These are phyloP conservation scores for Phytophthora syringae DNA, from an alignment of 352 stramenopile genomes.

Conservation along the genomic window DNA sequence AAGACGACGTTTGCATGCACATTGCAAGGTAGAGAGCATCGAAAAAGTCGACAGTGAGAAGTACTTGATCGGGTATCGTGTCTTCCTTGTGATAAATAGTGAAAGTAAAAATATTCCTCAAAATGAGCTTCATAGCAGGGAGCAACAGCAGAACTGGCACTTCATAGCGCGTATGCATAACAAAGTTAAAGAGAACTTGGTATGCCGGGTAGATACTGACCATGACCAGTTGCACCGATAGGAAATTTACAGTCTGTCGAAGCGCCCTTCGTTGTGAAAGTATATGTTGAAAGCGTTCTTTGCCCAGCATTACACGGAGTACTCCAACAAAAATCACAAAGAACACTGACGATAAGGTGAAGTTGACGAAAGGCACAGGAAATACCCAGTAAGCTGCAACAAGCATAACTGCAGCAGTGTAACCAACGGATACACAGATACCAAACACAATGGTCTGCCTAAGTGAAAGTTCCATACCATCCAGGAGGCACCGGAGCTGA, in stretches of 20 bases:
- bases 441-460: background rate
- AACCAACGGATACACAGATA: background rate
- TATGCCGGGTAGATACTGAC: constrained; percentile 16
- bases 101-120: constrained; percentile 17
- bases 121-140: constrained; percentile 6
- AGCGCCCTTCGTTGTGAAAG: constrained; percentile 8
- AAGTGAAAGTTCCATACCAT: constrained; percentile 1
- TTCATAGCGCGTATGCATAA: constrained; percentile 3
- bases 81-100: constrained; percentile 16
- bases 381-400: constrained; percentile 9
- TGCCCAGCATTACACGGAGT: background rate
- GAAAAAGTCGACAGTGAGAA: constrained; percentile 19
- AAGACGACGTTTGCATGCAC: constrained; percentile 10
- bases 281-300: background rate
- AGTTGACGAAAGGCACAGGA: constrained; percentile 9
- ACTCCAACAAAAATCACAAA: background rate
- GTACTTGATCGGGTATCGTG: constrained; percentile 18
- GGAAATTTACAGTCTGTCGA: constrained; percentile 1
- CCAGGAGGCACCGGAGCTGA: background rate
- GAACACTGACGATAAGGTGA: constrained; percentile 2
- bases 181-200: constrained; percentile 12
- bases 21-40: constrained; percentile 13
- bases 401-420: background rate
- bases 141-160: constrained; percentile 9
- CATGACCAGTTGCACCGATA: constrained; percentile 7